Evolutionary conservation across 441 rosid genomes (phyloP).

Genomic region (Raphanus hybrid): DNA sequence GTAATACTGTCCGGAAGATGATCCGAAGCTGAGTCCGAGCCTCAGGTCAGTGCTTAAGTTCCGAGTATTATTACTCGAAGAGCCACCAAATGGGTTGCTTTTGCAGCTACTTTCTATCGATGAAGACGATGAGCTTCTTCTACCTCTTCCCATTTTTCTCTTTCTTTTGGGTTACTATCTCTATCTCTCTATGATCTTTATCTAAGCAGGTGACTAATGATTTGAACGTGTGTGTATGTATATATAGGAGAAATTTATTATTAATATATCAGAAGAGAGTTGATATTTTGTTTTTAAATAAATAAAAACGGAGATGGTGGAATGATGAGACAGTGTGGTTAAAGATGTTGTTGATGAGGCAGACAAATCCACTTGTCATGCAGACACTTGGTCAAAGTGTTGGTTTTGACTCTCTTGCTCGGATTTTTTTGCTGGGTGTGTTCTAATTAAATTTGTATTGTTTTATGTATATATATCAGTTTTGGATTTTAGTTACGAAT

Average conservation of each 20-base stretch:
- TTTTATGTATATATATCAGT: not conserved
- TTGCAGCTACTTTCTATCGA: slow-evolving; percentile 58
- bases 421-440: slow-evolving; percentile 33
- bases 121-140: slow-evolving; percentile 59
- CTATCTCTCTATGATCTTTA: slow-evolving; percentile 18
- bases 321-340: slow-evolving; percentile 45
- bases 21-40: slow-evolving; percentile 67
- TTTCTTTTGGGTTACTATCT: not conserved
- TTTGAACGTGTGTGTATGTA: slow-evolving; percentile 40
- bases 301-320: slow-evolving; percentile 30
- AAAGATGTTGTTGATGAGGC: slow-evolving; percentile 50
- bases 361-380: slow-evolving; percentile 64
- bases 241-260: slow-evolving; percentile 10
- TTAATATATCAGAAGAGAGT: slow-evolving; percentile 1
- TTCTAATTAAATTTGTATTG: slow-evolving; percentile 18
- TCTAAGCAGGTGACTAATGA: slow-evolving; percentile 31
- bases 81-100: slow-evolving; percentile 34
- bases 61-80: slow-evolving; percentile 38
- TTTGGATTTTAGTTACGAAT: not conserved
- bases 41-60: slow-evolving; percentile 73
- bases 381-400: slow-evolving; percentile 38
- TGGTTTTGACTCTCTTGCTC: slow-evolving; percentile 31
- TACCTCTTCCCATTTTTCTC: slow-evolving; percentile 55
- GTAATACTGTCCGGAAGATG: slow-evolving; percentile 38
- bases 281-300: slow-evolving; percentile 8